phyloP scores from a whole-genome alignment of 2,329 filamentous ascomycete genomes.

The Diplocarpon rosae region DNA sequence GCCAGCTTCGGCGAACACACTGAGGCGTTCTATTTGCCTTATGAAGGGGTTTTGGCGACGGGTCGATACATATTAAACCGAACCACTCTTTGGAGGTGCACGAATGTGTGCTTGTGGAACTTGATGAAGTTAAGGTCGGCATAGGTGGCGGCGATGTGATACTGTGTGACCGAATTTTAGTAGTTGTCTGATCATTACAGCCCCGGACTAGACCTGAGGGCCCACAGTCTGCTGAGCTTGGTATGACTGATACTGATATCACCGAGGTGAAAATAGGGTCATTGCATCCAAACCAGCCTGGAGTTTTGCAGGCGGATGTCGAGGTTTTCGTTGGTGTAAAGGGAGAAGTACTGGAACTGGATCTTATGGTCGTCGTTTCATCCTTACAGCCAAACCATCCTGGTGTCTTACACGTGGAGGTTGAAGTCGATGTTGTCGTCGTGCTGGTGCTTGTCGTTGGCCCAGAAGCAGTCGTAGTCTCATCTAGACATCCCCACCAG shows the following conservation, averaged over 20 bases:
- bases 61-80: constrained; percentile 23
- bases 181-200: constrained; percentile 34
- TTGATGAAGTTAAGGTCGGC: constrained; percentile 15
- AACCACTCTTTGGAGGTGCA: constrained; percentile 24
- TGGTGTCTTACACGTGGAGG: constrained; percentile 32
- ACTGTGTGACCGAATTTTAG: constrained; percentile 26
- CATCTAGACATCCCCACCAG: constrained; percentile 53
- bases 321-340: constrained; percentile 15
- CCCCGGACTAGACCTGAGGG: constrained; percentile 50
- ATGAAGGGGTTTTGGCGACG: constrained; percentile 15
- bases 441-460: constrained; percentile 17
- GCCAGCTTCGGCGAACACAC: constrained; percentile 20
- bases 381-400: constrained; percentile 41
- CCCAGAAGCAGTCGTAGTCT: constrained; percentile 19
- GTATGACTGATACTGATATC: constrained; percentile 27
- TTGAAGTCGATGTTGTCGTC: constrained; percentile 27
- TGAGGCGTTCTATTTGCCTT: constrained; percentile 9
- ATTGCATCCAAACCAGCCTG: constrained; percentile 37
- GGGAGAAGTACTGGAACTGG: constrained; percentile 24
- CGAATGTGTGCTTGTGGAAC: constrained; percentile 16
- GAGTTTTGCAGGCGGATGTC: constrained; percentile 29
- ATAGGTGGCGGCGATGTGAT: constrained; percentile 28
- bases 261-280: constrained; percentile 35
- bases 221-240: constrained; percentile 32
- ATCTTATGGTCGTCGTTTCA: constrained; percentile 31